Conservation (phyloP, 179 eudicot genomes). For the Spinacia oleracea region DNA sequence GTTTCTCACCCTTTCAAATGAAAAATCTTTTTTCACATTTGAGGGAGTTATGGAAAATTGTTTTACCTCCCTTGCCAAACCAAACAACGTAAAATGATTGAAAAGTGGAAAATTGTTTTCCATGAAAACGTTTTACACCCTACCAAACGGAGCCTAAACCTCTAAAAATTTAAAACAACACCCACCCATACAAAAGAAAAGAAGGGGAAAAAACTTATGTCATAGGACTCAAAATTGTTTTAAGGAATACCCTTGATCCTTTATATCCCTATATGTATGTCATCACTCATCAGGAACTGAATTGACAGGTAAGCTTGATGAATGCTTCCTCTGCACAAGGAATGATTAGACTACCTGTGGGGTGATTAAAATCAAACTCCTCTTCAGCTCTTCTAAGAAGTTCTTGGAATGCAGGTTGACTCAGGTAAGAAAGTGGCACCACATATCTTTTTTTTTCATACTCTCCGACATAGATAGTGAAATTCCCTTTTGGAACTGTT, state of each 20-base stretch:
- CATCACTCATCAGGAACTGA: conserved; percentile 5
- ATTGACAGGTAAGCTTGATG: conserved; percentile 30
- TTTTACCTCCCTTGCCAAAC: no score
- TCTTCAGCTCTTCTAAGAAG: conserved; percentile 52
- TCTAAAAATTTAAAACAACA: neutral
- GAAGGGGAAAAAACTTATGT: neutral
- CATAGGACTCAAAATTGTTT: conserved; percentile 16
- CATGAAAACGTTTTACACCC: no score
- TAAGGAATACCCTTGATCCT: neutral
- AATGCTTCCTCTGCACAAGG: conserved; percentile 46
- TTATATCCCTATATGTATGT: neutral
- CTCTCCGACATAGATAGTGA: conserved; percentile 57
- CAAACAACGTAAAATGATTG: no score
- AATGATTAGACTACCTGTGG: conserved; percentile 50
- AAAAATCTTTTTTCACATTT: no score
- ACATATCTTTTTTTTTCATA: conserved; percentile 42
- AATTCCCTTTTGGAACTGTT: conserved; percentile 56
- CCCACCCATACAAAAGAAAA: neutral
- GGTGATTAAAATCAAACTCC: conserved; percentile 57
- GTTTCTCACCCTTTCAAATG: no score
- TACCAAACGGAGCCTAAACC: no score
- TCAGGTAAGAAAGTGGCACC: conserved; percentile 56
- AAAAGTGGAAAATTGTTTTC: no score
- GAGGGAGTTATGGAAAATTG: no score
- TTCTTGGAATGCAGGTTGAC: conserved; percentile 53